Conservation (phyloP, 2,329 filamentous ascomycete species). For the Thyridium curvatum region DNA sequence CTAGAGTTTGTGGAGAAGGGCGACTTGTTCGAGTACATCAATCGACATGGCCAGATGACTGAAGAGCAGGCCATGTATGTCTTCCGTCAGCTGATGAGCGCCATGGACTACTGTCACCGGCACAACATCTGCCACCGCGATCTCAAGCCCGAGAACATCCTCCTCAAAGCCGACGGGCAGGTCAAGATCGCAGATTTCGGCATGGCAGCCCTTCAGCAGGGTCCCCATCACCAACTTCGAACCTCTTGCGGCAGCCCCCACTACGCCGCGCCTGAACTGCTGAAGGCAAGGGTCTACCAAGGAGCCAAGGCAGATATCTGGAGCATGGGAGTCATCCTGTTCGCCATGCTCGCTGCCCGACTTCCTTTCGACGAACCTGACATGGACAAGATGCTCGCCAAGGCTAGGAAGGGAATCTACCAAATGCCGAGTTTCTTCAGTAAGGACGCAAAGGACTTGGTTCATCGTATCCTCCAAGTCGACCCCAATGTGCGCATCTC, state of each 20-base stretch:
- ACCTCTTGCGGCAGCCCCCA: conserved; percentile 96
- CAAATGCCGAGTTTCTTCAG: conserved; percentile 58
- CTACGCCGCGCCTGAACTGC: conserved; percentile 90
- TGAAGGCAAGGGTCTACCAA: conserved; percentile 69
- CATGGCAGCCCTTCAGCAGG: conserved; percentile 89
- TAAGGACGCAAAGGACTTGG: conserved; percentile 67
- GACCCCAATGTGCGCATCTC: conserved; percentile 74
- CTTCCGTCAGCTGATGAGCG: conserved; percentile 90
- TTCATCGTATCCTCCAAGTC: conserved; percentile 70
- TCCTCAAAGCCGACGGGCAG: conserved; percentile 67
- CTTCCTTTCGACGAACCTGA: conserved; percentile 75
- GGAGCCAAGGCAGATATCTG: conserved; percentile 88
- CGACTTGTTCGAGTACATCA: conserved; percentile 85
- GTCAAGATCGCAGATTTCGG: conserved; percentile 97
- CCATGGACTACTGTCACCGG: conserved; percentile 85
- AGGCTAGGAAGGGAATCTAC: conserved; percentile 54
- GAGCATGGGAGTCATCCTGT: conserved; percentile 89
- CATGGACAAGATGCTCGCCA: conserved; percentile 54
- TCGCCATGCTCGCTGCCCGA: conserved; percentile 75
- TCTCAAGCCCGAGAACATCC: conserved; percentile 93
- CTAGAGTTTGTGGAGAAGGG: conserved; percentile 79
- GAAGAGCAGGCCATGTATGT: conserved; percentile 79
- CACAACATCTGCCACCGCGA: conserved; percentile 96
- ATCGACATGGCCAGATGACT: conserved; percentile 61
- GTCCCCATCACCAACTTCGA: conserved; percentile 67